A percentile compares a stretch with the other conserved stretches of the same genome.
Evolutionary conservation across 805 yeast genomes (phyloP).

Genomic region (Citeromyces matritensis): DNA sequence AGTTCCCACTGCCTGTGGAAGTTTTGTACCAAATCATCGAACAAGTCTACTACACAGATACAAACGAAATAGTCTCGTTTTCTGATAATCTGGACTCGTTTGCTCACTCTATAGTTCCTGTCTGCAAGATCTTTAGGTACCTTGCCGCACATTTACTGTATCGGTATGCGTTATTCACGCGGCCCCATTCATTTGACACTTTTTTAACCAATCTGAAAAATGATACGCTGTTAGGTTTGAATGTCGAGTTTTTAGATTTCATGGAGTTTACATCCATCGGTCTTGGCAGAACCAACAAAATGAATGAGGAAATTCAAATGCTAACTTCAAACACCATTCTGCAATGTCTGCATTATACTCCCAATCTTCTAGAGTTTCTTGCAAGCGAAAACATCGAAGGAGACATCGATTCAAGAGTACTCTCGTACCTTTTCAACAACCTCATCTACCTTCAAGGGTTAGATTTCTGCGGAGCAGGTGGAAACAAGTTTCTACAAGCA

Average conservation of each 20-base stretch:
- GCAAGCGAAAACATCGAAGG: slow-evolving; percentile 79
- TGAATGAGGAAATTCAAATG: slow-evolving; percentile 88
- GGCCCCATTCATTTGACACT: slow-evolving; percentile 68
- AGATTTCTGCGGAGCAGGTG: slow-evolving; percentile 84
- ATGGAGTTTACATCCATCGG: slow-evolving; percentile 84
- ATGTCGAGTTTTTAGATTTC: slow-evolving; percentile 69
- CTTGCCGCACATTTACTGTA: slow-evolving; percentile 43
- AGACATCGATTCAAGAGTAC: slow-evolving; percentile 52
- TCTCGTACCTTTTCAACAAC: slow-evolving; percentile 36
- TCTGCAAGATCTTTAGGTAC: slow-evolving; percentile 42
- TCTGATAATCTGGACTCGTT: slow-evolving; percentile 14
- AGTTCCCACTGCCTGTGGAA: slow-evolving; percentile 12
- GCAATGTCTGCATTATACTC: slow-evolving; percentile 44
- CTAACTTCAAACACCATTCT: slow-evolving; percentile 63
- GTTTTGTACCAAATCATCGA: slow-evolving; percentile 15
- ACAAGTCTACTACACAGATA: slow-evolving; percentile 13
- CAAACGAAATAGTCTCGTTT: slow-evolving; percentile 11
- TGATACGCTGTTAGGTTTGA: slow-evolving; percentile 31
- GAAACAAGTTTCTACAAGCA: slow-evolving; percentile 41
- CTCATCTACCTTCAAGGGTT: slow-evolving; percentile 46
- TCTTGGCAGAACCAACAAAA: slow-evolving; percentile 73
- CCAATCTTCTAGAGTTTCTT: slow-evolving; percentile 62
- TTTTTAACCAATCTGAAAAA: slow-evolving; percentile 40
- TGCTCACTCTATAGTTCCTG: slow-evolving; percentile 16
- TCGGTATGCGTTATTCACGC: slow-evolving; percentile 56